Evolutionary conservation across 768 basidiomycete genomes (phyloP).

Genomic region (Dioszegia crocea): DNA sequence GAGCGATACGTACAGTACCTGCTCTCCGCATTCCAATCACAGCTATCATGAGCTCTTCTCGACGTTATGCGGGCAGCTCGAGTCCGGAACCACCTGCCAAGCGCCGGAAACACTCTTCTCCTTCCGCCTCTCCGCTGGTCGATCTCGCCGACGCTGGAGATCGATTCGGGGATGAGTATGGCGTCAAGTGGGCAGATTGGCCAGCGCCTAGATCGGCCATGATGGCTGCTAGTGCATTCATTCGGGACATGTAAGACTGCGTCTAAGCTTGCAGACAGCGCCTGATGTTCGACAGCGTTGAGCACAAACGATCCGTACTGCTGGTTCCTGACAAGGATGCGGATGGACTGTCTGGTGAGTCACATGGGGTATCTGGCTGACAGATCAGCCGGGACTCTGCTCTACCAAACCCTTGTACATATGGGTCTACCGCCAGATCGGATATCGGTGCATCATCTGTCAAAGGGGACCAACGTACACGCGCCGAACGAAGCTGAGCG

Average conservation of each 20-base stretch:
- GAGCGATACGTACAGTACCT: too few relatives aligned
- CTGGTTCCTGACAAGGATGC: slow-evolving; percentile 56
- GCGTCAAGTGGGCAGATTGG: slow-evolving; percentile 47
- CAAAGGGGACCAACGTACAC: slow-evolving; percentile 54
- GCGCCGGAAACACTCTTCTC: neutral
- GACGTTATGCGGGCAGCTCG: neutral
- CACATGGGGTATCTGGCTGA: neutral
- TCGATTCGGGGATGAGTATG: slow-evolving; percentile 20
- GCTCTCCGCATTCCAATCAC: too few relatives aligned
- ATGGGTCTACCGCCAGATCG: slow-evolving; percentile 48
- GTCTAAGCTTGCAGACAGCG: neutral
- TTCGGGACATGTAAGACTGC: slow-evolving; percentile 45
- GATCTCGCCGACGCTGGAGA: neutral
- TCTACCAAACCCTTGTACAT: slow-evolving; percentile 51
- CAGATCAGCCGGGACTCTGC: slow-evolving; percentile 47
- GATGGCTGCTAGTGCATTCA: slow-evolving; percentile 43
- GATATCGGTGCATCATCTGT: slow-evolving; percentile 52
- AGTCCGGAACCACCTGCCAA: neutral
- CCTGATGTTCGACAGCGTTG: slow-evolving; percentile 21
- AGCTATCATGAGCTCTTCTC: neutral
- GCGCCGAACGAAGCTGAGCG: slow-evolving; percentile 43
- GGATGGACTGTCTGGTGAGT: slow-evolving; percentile 47
- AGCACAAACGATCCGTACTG: slow-evolving; percentile 37
- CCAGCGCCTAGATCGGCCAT: slow-evolving; percentile 48
- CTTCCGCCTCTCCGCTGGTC: neutral